Percentiles rank a stretch among this genome's conserved stretches.
phyloP scores from a whole-genome alignment of 352 stramenopile genomes.

The Elongisporangium prolatum region DNA sequence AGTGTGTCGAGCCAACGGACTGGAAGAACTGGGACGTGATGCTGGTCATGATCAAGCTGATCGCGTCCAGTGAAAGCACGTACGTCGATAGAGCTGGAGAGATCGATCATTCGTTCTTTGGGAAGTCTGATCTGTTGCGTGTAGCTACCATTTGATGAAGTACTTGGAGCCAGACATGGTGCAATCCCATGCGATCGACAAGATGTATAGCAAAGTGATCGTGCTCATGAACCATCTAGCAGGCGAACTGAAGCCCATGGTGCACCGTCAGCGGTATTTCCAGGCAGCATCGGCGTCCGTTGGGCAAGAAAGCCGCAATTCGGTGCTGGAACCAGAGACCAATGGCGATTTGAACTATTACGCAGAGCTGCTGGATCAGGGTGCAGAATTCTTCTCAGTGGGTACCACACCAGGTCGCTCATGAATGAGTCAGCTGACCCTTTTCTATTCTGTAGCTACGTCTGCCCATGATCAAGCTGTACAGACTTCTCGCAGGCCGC shows the following conservation, averaged over 20 bases:
- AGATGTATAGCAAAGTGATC: slow-evolving; percentile 56
- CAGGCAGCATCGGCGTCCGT: slow-evolving; percentile 14
- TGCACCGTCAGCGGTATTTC: slow-evolving; percentile 27
- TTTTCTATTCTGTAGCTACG: slow-evolving; percentile 33
- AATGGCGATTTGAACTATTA: slow-evolving; percentile 75
- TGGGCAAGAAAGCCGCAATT: slow-evolving; percentile 5
- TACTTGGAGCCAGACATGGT: slow-evolving; percentile 52
- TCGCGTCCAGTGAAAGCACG: slow-evolving; percentile 65
- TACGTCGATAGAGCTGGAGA: slow-evolving; percentile 25
- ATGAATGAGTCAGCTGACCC: background rate
- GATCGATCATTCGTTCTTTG: too few relatives aligned
- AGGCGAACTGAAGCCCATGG: slow-evolving; percentile 47
- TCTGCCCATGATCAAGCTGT: slow-evolving; percentile 65
- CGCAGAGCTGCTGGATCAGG: slow-evolving; percentile 63
- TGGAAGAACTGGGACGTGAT: slow-evolving; percentile 53
- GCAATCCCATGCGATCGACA: slow-evolving; percentile 49
- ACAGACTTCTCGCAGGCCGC: slow-evolving; percentile 50
- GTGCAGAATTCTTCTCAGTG: slow-evolving; percentile 75
- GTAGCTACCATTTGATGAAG: slow-evolving; percentile 66
- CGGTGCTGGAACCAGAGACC: slow-evolving; percentile 27
- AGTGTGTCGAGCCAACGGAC: slow-evolving; percentile 30
- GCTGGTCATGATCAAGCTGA: slow-evolving; percentile 49
- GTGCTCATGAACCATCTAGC: slow-evolving; percentile 56
- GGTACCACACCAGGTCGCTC: slow-evolving; percentile 4
- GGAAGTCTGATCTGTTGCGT: background rate